Percentiles rank a stretch among this genome's conserved stretches.
These are phyloP conservation scores for Penstemon davidsonii DNA, from an alignment of 257 asterid species.

Conservation along the genomic window DNA sequence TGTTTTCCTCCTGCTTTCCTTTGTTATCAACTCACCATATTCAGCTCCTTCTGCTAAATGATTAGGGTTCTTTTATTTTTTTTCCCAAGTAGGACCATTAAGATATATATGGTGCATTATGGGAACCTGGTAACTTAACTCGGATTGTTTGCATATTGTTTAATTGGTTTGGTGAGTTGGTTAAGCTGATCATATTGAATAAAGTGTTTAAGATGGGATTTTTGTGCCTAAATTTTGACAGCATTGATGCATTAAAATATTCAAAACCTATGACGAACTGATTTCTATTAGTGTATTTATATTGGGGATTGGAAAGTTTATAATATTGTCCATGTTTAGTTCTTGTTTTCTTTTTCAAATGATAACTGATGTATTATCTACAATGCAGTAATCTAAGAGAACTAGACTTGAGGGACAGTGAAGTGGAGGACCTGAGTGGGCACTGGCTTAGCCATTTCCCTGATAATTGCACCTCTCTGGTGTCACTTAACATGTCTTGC, in stretches of 20 bases:
- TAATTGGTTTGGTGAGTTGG: not conserved
- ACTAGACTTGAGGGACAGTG: conserved; percentile 69
- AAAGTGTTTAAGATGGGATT: not conserved
- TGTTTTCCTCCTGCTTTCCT: conserved; percentile 15
- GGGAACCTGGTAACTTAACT: no score
- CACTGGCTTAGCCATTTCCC: conserved; percentile 79
- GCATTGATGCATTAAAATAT: not conserved
- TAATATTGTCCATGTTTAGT: not conserved
- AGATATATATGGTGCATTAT: no score
- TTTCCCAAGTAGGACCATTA: not conserved
- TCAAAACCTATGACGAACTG: not conserved
- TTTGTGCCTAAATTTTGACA: not conserved
- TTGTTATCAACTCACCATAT: conserved; percentile 20
- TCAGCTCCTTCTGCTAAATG: conserved; percentile 1
- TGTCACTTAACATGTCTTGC: conserved; percentile 68
- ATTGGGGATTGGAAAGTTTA: no score
- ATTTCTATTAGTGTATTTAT: not conserved
- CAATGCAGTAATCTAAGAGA: conserved; percentile 58
- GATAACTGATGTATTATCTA: not conserved
- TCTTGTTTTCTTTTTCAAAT: not conserved
- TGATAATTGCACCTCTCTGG: conserved; percentile 54
- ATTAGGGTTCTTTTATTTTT: not conserved
- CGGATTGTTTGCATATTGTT: no score
- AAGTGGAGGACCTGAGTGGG: conserved; percentile 66
- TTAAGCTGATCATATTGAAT: not conserved